phyloP scores from a whole-genome alignment of 2,329 filamentous ascomycete genomes.

The Escovopsis weberi region DNA sequence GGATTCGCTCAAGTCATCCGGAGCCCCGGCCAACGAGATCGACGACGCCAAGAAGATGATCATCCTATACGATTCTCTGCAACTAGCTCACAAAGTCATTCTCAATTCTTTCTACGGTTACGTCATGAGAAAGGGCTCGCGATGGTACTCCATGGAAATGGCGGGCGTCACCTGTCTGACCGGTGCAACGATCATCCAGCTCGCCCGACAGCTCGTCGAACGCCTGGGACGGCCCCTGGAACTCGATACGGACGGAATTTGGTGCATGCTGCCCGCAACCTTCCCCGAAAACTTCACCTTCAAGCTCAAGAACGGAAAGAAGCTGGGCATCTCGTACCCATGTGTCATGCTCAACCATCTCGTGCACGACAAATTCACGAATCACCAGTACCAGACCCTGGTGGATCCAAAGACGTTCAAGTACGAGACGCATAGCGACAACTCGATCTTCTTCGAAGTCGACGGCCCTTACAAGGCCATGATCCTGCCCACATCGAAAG shows the following conservation, averaged over 20 bases:
- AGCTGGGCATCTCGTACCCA: constrained; percentile 89
- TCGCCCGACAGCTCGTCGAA: constrained; percentile 87
- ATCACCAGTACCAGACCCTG: constrained; percentile 91
- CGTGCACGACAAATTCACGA: constrained; percentile 88
- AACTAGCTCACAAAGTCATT: constrained; percentile 97
- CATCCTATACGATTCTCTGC: constrained; percentile 84
- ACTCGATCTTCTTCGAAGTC: constrained; percentile 98
- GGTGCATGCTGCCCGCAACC: constrained; percentile 94
- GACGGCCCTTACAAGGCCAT: constrained; percentile 96
- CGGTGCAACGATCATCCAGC: constrained; percentile 89
- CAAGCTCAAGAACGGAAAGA: constrained; percentile 91
- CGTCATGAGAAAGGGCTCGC: constrained; percentile 96
- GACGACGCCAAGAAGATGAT: constrained; percentile 99
- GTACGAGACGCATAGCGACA: constrained; percentile 96
- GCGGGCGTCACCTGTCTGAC: constrained; percentile 95
- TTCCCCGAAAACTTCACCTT: constrained; percentile 96
- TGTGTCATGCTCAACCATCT: constrained; percentile 99
- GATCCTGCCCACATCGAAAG: constrained; percentile 93
- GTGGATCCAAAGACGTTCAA: constrained; percentile 65
- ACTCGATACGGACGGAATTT: constrained; percentile 96
- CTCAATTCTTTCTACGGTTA: constrained; percentile 98
- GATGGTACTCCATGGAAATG: constrained; percentile 99
- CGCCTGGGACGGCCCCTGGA: constrained; percentile 85
- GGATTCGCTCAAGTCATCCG: constrained; percentile 68
- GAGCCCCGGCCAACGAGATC: constrained; percentile 60